These are phyloP conservation scores for Simplicillium sp. DNA, from an alignment of 2,329 filamentous ascomycete species.

Conservation along the genomic window DNA sequence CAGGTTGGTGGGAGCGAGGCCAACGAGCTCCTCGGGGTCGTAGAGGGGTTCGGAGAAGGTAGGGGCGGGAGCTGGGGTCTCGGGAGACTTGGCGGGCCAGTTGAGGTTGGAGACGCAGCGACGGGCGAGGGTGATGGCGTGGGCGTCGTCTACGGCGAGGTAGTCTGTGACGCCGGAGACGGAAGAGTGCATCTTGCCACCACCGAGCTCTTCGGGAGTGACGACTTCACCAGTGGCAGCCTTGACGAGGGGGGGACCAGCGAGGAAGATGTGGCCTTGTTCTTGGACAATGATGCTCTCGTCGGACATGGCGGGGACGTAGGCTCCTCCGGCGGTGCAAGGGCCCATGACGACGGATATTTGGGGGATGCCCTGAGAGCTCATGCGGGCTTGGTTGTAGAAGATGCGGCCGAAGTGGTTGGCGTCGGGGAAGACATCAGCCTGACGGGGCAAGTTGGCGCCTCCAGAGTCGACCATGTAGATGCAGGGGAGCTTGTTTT, in stretches of 20 bases:
- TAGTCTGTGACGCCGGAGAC: constrained; percentile 94
- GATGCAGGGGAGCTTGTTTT: constrained; percentile 80
- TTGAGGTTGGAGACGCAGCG: constrained; percentile 83
- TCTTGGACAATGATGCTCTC: constrained; percentile 94
- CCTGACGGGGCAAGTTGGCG: constrained; percentile 89
- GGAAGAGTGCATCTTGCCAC: constrained; percentile 80
- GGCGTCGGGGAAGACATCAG: constrained; percentile 88
- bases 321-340: constrained; percentile 91
- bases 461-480: constrained; percentile 95
- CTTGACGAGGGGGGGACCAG: constrained; percentile 88
- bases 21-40: constrained; percentile 67
- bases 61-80: constrained; percentile 23
- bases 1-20: constrained; percentile 85
- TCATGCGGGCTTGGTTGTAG: constrained; percentile 96
- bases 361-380: constrained; percentile 77
- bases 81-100: constrained; percentile 52
- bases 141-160: constrained; percentile 85
- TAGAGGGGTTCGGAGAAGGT: constrained; percentile 69
- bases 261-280: constrained; percentile 96
- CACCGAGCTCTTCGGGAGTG: constrained; percentile 81
- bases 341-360: constrained; percentile 95
- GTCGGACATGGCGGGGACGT: constrained; percentile 95
- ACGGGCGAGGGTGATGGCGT: constrained; percentile 77
- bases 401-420: constrained; percentile 97
- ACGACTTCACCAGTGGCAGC: constrained; percentile 92